Base-by-base conservation (phyloP, 164 flowering plant genomes). In the Magnolia officinalis region DNA sequence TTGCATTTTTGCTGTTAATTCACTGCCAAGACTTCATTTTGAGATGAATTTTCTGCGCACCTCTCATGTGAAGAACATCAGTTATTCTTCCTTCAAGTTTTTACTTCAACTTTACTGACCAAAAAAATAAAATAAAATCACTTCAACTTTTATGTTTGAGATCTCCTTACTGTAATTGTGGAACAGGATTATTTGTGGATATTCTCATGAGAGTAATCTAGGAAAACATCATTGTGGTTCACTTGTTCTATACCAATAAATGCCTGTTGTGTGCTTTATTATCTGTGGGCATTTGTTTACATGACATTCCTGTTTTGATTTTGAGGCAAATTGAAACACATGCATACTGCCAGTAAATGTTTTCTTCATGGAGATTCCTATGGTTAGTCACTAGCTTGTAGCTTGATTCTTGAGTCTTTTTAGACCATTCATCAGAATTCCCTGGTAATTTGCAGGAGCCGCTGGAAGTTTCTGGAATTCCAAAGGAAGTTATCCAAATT, bases 371-470 rank as follows among this genome's bases (percentile, higher is more conserved):
- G 31, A n/a, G 50, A 74, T 37, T 20, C 24, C 58, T 29, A 20
- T 16, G 16, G 71, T 9, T 45, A 8, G 18, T 19, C 1, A 11
- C 14, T 49, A 37, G 2, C 50, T 55, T n/a, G 23, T 45, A 20
- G 8, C 23, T 68, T 55, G 61, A 55, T 11, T 55, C 61, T 55
- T 37, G 45, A 37, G 52, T n/a, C 14, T 3, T 70, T 73, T 14
- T 24, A 45, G 69, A 23, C 18, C 50, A 21, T 59, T 24, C 52
- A 67, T 20, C 72, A 37, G 67, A 61, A 11, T 52, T 70, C 9
- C 8, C 4, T 4, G 20, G 16, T 55, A 74, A 37, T 63, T 74
- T 72, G 68, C 84, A 94, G 98, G 96, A 84, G 75, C 98, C 98
- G 18, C 70, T 86, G 73, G 84, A 86, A 82, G 86, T 95, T 74